These are phyloP conservation scores for Astrephomene gubernaculifera DNA, from an alignment of 139 green algal genomes.

Conservation along the genomic window DNA sequence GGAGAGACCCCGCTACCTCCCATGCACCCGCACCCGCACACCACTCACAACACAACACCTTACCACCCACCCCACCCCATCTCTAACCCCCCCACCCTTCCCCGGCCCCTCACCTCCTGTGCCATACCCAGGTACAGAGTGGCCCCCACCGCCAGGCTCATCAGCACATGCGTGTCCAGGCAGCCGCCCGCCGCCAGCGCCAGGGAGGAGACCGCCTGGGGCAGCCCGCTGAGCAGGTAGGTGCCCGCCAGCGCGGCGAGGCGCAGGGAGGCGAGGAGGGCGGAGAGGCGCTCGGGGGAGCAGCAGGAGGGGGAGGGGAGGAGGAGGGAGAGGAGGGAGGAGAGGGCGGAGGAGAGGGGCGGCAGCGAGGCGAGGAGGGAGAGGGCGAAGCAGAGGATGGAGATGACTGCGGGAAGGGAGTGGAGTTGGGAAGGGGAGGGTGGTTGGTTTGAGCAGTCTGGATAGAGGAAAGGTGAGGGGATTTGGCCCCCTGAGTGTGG, in stretches of 20 bases:
- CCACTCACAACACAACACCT: no score
- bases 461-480: no score
- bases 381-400: conserved; percentile 46
- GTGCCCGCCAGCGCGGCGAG: conserved; percentile 46
- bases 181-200: conserved; percentile 47
- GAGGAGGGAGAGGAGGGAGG: conserved; percentile 54
- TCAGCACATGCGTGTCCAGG: conserved; percentile 90
- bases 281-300: no score
- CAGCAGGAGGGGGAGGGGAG: no score
- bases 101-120: conserved; percentile 67
- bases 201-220: conserved; percentile 58
- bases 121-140: conserved; percentile 78
- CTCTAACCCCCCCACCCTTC: background rate
- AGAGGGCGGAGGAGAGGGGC: conserved; percentile 34
- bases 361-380: conserved; percentile 46
- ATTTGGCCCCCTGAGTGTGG: no score
- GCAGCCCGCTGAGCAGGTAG: conserved; percentile 56
- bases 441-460: no score
- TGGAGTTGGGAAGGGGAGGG: background rate
- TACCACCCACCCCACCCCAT: background rate
- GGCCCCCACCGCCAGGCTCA: conserved; percentile 79
- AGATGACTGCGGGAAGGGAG: background rate
- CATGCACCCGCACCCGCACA: no score
- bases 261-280: conserved; percentile 12
- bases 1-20: background rate